phyloP scores from a whole-genome alignment of 2,329 filamentous ascomycete genomes.

The Ceratocystis papillata region DNA sequence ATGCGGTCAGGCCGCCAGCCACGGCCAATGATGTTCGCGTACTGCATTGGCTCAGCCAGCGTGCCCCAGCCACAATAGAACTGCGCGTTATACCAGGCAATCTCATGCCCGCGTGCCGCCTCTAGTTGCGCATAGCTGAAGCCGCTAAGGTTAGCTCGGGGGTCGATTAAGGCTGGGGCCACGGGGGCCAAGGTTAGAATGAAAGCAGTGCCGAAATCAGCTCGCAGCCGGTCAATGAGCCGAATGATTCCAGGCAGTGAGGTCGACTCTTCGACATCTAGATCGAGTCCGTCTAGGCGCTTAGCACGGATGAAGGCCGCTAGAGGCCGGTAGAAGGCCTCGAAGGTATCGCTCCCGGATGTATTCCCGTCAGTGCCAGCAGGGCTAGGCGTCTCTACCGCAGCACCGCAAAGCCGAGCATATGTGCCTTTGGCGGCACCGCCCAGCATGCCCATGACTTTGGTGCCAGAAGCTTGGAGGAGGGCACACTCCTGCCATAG shows the following conservation, averaged over 20 bases:
- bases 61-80: conserved; percentile 87
- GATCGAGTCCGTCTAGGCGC: conserved; percentile 58
- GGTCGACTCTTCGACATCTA: conserved; percentile 72
- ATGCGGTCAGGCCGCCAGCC: conserved; percentile 66
- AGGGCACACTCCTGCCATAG: conserved; percentile 69
- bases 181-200: conserved; percentile 75
- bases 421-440: conserved; percentile 72
- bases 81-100: conserved; percentile 82
- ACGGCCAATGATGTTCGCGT: conserved; percentile 42
- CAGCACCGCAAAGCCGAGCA: conserved; percentile 42
- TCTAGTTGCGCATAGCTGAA: conserved; percentile 73
- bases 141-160: conserved; percentile 56
- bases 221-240: conserved; percentile 55
- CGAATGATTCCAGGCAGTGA: conserved; percentile 54
- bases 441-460: conserved; percentile 76
- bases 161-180: conserved; percentile 55
- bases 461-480: conserved; percentile 63
- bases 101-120: conserved; percentile 50
- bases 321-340: conserved; percentile 61
- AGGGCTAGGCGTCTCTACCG: conserved; percentile 31
- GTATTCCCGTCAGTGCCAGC: background rate
- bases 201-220: conserved; percentile 59
- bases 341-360: conserved; percentile 41
- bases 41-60: conserved; percentile 38
- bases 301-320: conserved; percentile 51